Evolutionary conservation across 2,329 filamentous ascomycete genomes (phyloP).

Genomic region (Chrysoporthe deuterocubensis): DNA sequence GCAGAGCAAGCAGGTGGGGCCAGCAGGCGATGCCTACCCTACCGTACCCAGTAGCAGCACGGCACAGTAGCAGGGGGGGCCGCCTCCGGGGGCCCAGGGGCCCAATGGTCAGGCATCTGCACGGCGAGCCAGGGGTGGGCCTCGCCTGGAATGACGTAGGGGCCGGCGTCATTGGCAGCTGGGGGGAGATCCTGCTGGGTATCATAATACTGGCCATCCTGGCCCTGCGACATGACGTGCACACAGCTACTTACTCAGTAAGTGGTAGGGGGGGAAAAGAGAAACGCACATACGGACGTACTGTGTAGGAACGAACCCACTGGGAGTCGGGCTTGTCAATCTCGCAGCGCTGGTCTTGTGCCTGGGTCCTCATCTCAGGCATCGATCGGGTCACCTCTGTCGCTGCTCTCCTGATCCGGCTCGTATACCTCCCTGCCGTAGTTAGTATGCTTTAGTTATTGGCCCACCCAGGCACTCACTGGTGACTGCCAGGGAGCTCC

Average conservation of each 20-base stretch:
- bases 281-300: neutral
- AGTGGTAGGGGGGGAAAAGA: neutral
- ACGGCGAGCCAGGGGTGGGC: neutral
- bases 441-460: no score
- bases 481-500: no score
- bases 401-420: no score
- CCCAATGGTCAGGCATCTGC: neutral
- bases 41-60: no score
- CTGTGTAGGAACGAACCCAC: no score
- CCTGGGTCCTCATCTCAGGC: no score
- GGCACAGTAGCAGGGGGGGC: no score
- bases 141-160: constrained; percentile 12
- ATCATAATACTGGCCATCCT: neutral
- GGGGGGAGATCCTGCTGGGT: neutral
- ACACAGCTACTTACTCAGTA: neutral
- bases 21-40: neutral
- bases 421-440: no score
- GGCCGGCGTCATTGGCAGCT: constrained; percentile 13
- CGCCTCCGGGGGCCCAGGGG: neutral
- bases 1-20: neutral
- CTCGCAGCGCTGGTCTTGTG: no score
- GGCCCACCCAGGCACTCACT: no score
- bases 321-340: no score
- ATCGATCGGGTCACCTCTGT: no score
- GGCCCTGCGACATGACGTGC: constrained; percentile 7